Percentiles rank a stretch among this genome's conserved stretches.
phyloP scores from a whole-genome alignment of 768 basidiomycete species.

The Tubosaeta sp. region DNA sequence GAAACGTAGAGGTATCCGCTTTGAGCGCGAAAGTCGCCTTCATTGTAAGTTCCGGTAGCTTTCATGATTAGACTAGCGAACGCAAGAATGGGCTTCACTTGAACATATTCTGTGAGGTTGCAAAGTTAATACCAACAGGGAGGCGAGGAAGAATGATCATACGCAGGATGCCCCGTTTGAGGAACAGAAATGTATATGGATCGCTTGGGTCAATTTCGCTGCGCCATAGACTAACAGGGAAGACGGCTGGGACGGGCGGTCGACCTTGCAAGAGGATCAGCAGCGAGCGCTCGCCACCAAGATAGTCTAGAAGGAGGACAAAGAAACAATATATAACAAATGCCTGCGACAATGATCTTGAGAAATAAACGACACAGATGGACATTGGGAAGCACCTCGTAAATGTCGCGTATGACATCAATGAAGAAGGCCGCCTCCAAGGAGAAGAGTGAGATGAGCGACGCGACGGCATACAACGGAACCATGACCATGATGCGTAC shows the following conservation, averaged over 20 bases:
- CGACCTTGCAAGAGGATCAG: conserved; percentile 90
- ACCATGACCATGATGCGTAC: conserved; percentile 97
- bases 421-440: conserved; percentile 95
- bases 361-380: background rate
- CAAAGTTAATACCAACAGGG: background rate
- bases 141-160: conserved; percentile 11
- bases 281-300: conserved; percentile 91
- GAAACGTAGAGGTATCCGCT: conserved; percentile 93
- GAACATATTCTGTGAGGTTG: conserved; percentile 80
- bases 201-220: conserved; percentile 90
- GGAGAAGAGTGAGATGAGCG: conserved; percentile 89
- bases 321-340: conserved; percentile 96
- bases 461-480: conserved; percentile 87
- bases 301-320: conserved; percentile 71
- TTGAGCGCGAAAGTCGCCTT: conserved; percentile 78
- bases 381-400: conserved; percentile 62
- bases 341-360: conserved; percentile 44
- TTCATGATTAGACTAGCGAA: conserved; percentile 83
- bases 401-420: conserved; percentile 90
- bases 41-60: conserved; percentile 79
- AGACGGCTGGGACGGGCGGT: conserved; percentile 81
- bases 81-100: conserved; percentile 90
- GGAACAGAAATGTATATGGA: conserved; percentile 88
- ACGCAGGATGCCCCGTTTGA: conserved; percentile 97
- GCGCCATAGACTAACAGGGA: conserved; percentile 80